Evolutionary conservation across 2,329 filamentous ascomycete genomes (phyloP), one percentile per base, ranked within the genome.

Genomic region (Plenodomus biglobosus): DNA sequence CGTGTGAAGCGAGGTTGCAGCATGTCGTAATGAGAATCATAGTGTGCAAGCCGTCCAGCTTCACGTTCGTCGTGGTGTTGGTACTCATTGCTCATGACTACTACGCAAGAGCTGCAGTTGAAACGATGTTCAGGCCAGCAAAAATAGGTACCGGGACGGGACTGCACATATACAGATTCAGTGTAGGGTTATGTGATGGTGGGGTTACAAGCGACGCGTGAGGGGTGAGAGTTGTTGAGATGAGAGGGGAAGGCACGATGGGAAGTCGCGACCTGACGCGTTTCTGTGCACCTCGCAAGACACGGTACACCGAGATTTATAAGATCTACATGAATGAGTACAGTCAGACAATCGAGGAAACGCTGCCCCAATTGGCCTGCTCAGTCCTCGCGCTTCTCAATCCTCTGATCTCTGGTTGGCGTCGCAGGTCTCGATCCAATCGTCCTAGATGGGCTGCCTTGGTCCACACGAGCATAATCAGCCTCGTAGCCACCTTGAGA

Each of bases 321-420:
- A 37, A 27, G 20, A n/a, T 35, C 36, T 3, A 39, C 10, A 10
- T 34, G 8, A 6, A 24, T 18, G 10, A 24, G 3, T 13, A 30
- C 8, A 17, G 8, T 7, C 18, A n/a, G n/a, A n/a, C n/a, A n/a
- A n/a, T n/a, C n/a, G n/a, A n/a, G n/a, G n/a, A n/a, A n/a, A n/a
- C n/a, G n/a, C n/a, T n/a, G n/a, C n/a, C n/a, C n/a, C n/a, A n/a
- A n/a, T n/a, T n/a, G n/a, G n/a, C n/a, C n/a, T n/a, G n/a, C 27
- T 64, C 55, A 69, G 20, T 40, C 46, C n/a, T 65, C 60, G 24
- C 65, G 44, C 48, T 68, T 68, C 5, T 47, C 39, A 16, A 54
- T 59, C 10, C 59, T 54, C 27, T 51, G 48, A 40, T 64, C 64
- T 11, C 49, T 36, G 2, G 58, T 62, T 4, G 66, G 67, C 3